Conservation (phyloP, 2,329 filamentous ascomycete species). For the Curvularia spicifera region DNA sequence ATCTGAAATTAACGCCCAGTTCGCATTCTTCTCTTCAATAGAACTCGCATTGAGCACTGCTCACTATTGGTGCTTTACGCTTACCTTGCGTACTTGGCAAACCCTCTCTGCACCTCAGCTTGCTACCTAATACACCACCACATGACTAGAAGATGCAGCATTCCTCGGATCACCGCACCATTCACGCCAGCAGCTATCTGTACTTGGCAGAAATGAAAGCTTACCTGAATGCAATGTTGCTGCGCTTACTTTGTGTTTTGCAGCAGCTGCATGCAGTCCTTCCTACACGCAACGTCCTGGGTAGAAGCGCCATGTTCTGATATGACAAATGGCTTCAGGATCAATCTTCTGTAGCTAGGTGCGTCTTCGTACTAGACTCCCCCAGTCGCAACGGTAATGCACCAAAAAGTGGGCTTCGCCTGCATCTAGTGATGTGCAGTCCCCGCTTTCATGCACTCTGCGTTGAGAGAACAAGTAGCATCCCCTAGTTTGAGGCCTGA, state of each 20-base stretch:
- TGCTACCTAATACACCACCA: not conserved
- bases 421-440: not conserved
- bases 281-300: not conserved
- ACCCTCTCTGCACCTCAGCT: not conserved
- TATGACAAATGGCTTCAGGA: not conserved
- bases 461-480: not conserved
- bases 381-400: not conserved
- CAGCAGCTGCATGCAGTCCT: not conserved
- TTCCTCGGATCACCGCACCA: not conserved
- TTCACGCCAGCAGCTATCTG: not conserved
- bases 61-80: not conserved
- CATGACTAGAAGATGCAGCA: not conserved
- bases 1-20: not conserved
- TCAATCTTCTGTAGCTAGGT: not conserved
- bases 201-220: not conserved
- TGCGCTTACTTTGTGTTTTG: not conserved
- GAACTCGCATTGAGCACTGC: not conserved
- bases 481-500: not conserved
- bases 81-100: not conserved
- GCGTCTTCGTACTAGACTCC: not conserved
- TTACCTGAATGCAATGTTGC: not conserved
- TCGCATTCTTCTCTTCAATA: not conserved
- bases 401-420: not conserved
- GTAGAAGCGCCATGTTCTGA: not conserved
- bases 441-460: not conserved